phyloP scores from a whole-genome alignment of 163 green algal species.

The Scenedesmus sp. region DNA sequence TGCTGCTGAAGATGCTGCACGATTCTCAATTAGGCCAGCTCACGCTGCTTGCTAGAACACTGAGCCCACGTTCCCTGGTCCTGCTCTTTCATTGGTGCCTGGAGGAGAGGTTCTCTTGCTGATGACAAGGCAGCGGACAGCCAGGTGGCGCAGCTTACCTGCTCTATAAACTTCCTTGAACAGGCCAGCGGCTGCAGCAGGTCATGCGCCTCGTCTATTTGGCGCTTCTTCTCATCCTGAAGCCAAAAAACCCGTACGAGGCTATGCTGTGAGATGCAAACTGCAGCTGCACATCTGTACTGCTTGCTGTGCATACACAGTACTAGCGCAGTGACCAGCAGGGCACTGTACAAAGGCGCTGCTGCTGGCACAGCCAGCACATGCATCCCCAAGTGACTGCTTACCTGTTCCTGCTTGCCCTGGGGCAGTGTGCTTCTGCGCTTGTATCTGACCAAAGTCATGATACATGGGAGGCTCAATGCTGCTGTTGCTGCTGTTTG shows the following conservation, averaged over 20 bases:
- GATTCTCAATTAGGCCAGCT: no score
- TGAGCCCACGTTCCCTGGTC: neutral
- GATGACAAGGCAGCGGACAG: neutral
- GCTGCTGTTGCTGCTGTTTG: slow-evolving; percentile 19
- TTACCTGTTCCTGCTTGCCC: neutral
- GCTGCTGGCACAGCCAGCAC: neutral
- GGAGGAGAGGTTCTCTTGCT: neutral
- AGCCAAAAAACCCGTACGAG: neutral
- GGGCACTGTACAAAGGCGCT: neutral
- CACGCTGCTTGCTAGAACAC: neutral
- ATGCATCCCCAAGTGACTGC: neutral
- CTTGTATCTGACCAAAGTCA: neutral
- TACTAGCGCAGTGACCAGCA: neutral
- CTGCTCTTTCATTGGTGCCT: neutral
- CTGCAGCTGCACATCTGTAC: neutral
- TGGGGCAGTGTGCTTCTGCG: neutral
- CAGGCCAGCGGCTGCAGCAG: neutral
- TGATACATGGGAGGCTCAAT: neutral
- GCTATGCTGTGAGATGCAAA: neutral
- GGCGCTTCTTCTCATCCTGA: neutral
- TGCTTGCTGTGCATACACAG: neutral
- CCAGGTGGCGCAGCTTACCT: neutral
- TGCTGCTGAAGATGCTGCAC: neutral
- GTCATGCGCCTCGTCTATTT: neutral
- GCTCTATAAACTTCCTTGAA: neutral